These are phyloP conservation scores for Penicillium sp. DNA, from an alignment of 2,329 filamentous ascomycete genomes.

Conservation along the genomic window DNA sequence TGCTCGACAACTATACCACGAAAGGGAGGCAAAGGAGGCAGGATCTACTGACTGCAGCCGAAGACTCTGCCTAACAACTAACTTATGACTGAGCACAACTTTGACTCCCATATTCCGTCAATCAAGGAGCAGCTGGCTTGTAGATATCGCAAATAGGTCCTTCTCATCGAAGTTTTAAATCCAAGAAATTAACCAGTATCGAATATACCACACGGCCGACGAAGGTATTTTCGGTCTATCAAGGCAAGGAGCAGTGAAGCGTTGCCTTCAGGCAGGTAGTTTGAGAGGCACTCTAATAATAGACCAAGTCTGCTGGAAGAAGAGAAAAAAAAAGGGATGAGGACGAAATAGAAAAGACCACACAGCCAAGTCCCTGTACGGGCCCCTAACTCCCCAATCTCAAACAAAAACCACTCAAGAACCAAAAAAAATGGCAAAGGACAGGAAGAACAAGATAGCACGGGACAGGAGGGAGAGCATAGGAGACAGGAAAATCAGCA, in stretches of 20 bases:
- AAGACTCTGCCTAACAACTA: too few relatives aligned
- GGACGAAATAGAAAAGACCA: conserved; percentile 17
- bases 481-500: neutral
- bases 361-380: conserved; percentile 24
- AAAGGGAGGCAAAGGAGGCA: too few relatives aligned
- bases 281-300: neutral
- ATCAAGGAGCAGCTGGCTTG: too few relatives aligned
- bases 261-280: neutral
- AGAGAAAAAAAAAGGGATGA: neutral
- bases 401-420: conserved; percentile 14
- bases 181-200: neutral
- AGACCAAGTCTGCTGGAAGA: conserved; percentile 13
- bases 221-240: neutral
- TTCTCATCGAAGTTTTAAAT: too few relatives aligned
- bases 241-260: neutral
- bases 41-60: too few relatives aligned
- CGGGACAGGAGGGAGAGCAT: conserved; percentile 10
- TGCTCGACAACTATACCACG: too few relatives aligned
- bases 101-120: too few relatives aligned
- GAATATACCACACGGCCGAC: neutral
- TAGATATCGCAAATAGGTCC: neutral
- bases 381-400: conserved; percentile 27
- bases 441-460: conserved; percentile 8
- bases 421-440: conserved; percentile 12
- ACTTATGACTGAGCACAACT: too few relatives aligned